A percentile compares a stretch with the other conserved stretches of the same genome.
Conservation (phyloP, 1,139 yeast species). For the Nakaseomyces glabratus region DNA sequence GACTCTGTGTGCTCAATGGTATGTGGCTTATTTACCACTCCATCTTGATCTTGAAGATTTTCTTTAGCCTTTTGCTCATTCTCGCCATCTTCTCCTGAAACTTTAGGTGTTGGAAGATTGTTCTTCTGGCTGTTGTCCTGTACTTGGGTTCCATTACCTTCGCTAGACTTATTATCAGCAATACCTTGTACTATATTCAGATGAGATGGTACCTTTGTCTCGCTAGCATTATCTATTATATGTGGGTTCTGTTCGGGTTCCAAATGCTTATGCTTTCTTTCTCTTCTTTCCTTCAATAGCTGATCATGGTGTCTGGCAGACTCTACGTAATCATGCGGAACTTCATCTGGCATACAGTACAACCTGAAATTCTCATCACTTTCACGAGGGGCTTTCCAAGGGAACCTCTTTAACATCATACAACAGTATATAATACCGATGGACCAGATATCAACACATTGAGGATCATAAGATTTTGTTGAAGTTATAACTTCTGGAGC, state of each 20-base stretch:
- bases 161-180: neutral
- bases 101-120: neutral
- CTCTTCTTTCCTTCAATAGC: constrained; percentile 30
- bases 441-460: constrained; percentile 93
- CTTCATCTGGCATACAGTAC: constrained; percentile 38
- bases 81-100: too few relatives aligned
- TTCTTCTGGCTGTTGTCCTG: neutral
- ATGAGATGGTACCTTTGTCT: constrained; percentile 2
- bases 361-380: constrained; percentile 80
- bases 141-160: neutral
- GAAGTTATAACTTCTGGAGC: constrained; percentile 86
- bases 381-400: constrained; percentile 90
- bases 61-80: neutral
- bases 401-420: constrained; percentile 87
- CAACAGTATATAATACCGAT: constrained; percentile 92
- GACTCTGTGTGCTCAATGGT: constrained; percentile 2
- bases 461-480: constrained; percentile 74
- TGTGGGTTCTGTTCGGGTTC: neutral
- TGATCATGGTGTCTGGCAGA: constrained; percentile 43
- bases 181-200: constrained; percentile 1
- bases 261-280: constrained; percentile 10
- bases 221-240: neutral
- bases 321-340: constrained; percentile 37
- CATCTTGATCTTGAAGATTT: neutral
- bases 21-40: neutral